Percentiles rank a stretch among this genome's conserved stretches.
Evolutionary conservation across 345 rosid species (phyloP).

Genomic region (Raphanus sativus): DNA sequence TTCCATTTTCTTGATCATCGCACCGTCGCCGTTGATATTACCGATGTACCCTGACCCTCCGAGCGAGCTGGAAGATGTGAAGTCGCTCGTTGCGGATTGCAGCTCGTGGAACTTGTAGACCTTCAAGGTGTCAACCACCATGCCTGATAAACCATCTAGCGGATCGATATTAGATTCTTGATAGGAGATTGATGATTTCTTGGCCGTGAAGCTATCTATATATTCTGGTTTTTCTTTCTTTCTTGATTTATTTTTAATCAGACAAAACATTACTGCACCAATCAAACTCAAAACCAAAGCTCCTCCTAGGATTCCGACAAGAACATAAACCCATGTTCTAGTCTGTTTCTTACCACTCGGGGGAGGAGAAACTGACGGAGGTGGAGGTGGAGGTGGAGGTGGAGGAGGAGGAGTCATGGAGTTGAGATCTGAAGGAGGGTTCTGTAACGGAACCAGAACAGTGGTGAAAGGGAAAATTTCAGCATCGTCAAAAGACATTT

Average conservation of each 20-base stretch:
- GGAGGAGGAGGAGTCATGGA: constrained; percentile 37
- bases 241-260: constrained; percentile 31
- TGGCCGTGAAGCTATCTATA: constrained; percentile 38
- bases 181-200: constrained; percentile 30
- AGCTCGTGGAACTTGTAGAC: constrained; percentile 63
- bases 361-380: constrained; percentile 32
- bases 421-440: constrained; percentile 40
- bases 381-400: constrained; percentile 25
- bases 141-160: constrained; percentile 44
- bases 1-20: constrained; percentile 67
- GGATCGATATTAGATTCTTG: constrained; percentile 40
- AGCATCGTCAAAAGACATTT: constrained; percentile 30
- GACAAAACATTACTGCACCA: constrained; percentile 40
- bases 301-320: constrained; percentile 56
- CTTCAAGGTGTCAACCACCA: constrained; percentile 59
- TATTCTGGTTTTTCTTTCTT: constrained; percentile 24
- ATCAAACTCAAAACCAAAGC: constrained; percentile 32
- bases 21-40: constrained; percentile 60
- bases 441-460: constrained; percentile 50
- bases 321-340: constrained; percentile 58
- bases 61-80: constrained; percentile 50
- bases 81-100: constrained; percentile 60
- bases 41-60: constrained; percentile 67
- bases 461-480: constrained; percentile 52
- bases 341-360: constrained; percentile 33